These are phyloP conservation scores for Russula foetens DNA, from an alignment of 768 basidiomycete genomes.

Conservation along the genomic window DNA sequence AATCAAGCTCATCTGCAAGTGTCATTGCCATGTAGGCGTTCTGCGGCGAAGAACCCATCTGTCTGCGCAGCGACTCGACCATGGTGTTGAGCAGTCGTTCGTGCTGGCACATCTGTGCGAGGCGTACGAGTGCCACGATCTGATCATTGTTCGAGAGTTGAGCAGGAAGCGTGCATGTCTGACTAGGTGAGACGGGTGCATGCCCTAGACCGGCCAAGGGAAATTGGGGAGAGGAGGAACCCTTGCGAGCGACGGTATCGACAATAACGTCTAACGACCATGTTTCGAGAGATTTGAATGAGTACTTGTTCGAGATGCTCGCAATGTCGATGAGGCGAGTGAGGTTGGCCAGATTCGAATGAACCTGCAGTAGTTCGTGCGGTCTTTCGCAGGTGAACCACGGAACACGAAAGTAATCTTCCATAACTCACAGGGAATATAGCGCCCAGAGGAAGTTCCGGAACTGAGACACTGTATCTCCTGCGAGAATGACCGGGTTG, in stretches of 20 bases:
- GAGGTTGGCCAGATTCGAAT: conserved; percentile 43
- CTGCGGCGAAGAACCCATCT: conserved; percentile 54
- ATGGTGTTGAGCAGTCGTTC: conserved; percentile 51
- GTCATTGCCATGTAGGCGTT: conserved; percentile 70
- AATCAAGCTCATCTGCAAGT: conserved; percentile 60
- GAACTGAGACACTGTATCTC: conserved; percentile 60
- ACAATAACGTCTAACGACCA: conserved; percentile 73
- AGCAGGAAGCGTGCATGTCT: conserved; percentile 1
- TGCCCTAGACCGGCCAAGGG: conserved; percentile 26
- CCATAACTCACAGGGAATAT: conserved; percentile 56
- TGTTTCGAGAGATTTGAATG: conserved; percentile 63
- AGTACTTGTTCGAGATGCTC: conserved; percentile 62
- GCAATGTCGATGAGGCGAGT: conserved; percentile 52
- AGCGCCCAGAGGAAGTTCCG: conserved; percentile 66
- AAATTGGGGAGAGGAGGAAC: conserved; percentile 41
- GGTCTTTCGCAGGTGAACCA: conserved; percentile 37
- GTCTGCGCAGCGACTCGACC: conserved; percentile 47
- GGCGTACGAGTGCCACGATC: conserved; percentile 37
- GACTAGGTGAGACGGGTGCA: conserved; percentile 25
- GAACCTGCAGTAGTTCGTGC: conserved; percentile 45
- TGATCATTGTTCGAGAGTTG: conserved; percentile 19
- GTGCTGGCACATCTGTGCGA: conserved; percentile 63
- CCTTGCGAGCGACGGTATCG: conserved; percentile 52
- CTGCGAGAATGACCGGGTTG: conserved; percentile 53
- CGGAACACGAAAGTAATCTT: background rate